These are phyloP conservation scores for Thraustochytrium sp. DNA, from an alignment of 352 stramenopile genomes.

Conservation along the genomic window DNA sequence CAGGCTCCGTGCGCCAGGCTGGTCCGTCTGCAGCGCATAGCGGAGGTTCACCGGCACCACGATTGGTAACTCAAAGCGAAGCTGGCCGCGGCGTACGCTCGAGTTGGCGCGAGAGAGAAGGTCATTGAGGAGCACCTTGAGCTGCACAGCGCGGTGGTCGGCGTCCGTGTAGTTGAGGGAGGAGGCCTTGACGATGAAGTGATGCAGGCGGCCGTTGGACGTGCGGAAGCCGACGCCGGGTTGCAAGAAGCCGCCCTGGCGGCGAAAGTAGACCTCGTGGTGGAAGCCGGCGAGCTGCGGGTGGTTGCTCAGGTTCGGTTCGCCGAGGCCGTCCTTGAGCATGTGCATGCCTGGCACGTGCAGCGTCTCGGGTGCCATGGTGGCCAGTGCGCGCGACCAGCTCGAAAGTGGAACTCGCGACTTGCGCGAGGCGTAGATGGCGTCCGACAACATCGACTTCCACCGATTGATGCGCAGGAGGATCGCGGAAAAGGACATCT, in stretches of 20 bases:
- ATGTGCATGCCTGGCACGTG: conserved; percentile 25
- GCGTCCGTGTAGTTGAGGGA: neutral
- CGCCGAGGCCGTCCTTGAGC: neutral
- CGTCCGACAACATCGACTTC: neutral
- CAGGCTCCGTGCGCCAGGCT: neutral
- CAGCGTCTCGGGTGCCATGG: neutral
- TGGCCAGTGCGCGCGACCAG: conserved; percentile 7
- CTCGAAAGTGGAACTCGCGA: neutral
- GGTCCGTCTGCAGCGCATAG: conserved; percentile 73
- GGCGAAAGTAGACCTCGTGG: neutral
- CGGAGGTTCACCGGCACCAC: conserved; percentile 83
- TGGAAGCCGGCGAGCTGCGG: neutral
- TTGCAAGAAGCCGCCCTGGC: neutral
- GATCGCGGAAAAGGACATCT: conserved; percentile 14
- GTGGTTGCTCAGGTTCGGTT: conserved; percentile 10
- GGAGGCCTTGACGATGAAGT: conserved; percentile 21
- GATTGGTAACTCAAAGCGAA: conserved; percentile 79
- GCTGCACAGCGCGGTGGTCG: neutral
- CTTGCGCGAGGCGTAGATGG: neutral
- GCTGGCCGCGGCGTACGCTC: conserved; percentile 64
- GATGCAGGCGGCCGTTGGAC: neutral
- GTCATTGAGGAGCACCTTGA: conserved; percentile 7
- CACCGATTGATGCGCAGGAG: neutral
- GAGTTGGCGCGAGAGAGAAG: neutral
- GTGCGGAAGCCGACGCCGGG: neutral